Evolutionary conservation across 208 protist species (phyloP).

Genomic region (Porcisia deanei): DNA sequence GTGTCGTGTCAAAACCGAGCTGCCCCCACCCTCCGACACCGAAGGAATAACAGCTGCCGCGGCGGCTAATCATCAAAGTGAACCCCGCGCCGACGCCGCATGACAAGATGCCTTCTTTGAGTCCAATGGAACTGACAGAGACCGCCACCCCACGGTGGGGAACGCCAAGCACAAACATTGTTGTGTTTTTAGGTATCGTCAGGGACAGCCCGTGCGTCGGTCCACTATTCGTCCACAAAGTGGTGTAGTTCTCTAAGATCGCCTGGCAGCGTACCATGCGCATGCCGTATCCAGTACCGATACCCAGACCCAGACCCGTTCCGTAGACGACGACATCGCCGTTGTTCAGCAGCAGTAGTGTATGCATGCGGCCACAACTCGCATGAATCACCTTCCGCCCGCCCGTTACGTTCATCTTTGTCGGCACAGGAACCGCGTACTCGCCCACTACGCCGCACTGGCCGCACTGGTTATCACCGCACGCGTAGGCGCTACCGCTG

Average conservation of each 20-base stretch:
- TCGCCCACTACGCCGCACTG: slow-evolving; percentile 78
- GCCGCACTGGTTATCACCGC: slow-evolving; percentile 76
- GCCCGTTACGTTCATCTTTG: slow-evolving; percentile 41
- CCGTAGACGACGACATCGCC: slow-evolving; percentile 76
- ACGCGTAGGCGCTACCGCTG: slow-evolving; percentile 58
- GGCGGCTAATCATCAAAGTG: slow-evolving; percentile 69
- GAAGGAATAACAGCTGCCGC: slow-evolving; percentile 67
- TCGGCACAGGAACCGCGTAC: slow-evolving; percentile 41
- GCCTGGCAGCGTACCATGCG: slow-evolving; percentile 61
- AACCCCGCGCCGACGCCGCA: slow-evolving; percentile 74
- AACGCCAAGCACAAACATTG: slow-evolving; percentile 63
- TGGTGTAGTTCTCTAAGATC: slow-evolving; percentile 70
- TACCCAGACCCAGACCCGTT: slow-evolving; percentile 63
- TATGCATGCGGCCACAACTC: slow-evolving; percentile 74
- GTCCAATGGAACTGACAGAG: slow-evolving; percentile 34
- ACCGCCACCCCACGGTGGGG: slow-evolving; percentile 59
- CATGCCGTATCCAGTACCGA: slow-evolving; percentile 66
- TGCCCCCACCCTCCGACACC: slow-evolving; percentile 82
- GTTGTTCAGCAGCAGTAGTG: slow-evolving; percentile 55
- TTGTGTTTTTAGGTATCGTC: slow-evolving; percentile 59
- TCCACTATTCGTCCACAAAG: slow-evolving; percentile 52
- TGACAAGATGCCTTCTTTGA: slow-evolving; percentile 73
- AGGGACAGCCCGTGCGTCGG: slow-evolving; percentile 67
- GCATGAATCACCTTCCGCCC: slow-evolving; percentile 53
- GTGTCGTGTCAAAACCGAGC: slow-evolving; percentile 57